A percentile compares a stretch with the other conserved stretches of the same genome.
Evolutionary conservation across 345 rosid genomes (phyloP).

Genomic region (Noccaea bulbosa): DNA sequence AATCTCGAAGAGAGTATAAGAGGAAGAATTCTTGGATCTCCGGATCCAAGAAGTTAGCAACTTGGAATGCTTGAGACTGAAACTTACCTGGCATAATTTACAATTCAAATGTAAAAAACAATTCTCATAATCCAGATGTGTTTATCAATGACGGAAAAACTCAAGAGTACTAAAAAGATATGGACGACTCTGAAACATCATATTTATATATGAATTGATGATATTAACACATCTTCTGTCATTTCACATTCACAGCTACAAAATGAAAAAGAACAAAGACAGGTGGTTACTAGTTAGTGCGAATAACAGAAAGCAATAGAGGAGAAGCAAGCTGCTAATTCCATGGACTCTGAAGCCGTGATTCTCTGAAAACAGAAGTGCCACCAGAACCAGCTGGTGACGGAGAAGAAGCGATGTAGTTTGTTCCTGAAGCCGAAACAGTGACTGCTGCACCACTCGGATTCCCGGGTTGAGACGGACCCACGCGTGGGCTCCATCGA

Average conservation of each 20-base stretch:
- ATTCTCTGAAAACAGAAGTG: slow-evolving; percentile 77
- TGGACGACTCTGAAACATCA: no score
- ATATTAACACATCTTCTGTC: no score
- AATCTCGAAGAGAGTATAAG: no score
- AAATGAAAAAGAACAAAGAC: background rate
- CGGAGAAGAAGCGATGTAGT: slow-evolving; percentile 80
- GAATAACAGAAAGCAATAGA: background rate
- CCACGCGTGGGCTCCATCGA: slow-evolving; percentile 83
- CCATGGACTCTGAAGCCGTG: slow-evolving; percentile 85
- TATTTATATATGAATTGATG: no score
- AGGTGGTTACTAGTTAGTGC: slow-evolving; percentile 1
- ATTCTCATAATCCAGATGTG: no score
- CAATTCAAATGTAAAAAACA: no score
- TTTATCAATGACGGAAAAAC: no score
- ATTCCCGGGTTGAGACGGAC: slow-evolving; percentile 59
- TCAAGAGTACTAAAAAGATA: no score
- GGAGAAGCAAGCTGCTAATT: slow-evolving; percentile 44
- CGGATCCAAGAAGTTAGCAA: no score
- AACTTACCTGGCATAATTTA: no score
- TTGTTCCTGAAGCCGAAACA: slow-evolving; percentile 80
- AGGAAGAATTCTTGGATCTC: no score
- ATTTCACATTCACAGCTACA: background rate
- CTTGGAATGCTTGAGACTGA: no score
- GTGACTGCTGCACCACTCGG: slow-evolving; percentile 45
- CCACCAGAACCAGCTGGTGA: slow-evolving; percentile 96